Evolutionary conservation across 495 filamentous ascomycete species (phyloP).

Genomic region (Trichoderma virens): DNA sequence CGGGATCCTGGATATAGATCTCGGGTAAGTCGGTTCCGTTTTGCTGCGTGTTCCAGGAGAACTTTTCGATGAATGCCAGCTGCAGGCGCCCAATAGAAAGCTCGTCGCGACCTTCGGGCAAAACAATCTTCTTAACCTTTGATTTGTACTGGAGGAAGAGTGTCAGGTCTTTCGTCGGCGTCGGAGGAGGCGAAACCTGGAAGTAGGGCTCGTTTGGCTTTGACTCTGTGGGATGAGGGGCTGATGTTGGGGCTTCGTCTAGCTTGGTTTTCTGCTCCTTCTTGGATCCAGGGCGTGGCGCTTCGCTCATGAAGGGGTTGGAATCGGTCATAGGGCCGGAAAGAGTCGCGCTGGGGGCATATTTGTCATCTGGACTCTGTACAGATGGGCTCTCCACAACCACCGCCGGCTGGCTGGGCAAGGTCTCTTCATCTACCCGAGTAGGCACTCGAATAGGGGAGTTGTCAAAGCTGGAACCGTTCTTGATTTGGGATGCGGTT

Average conservation of each 20-base stretch:
- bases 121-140: constrained; percentile 91
- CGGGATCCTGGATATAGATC: constrained; percentile 93
- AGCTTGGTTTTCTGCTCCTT: constrained; percentile 14
- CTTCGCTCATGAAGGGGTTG: constrained; percentile 25
- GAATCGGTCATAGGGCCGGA: constrained; percentile 35
- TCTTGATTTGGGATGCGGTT: constrained; percentile 34
- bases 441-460: constrained; percentile 55
- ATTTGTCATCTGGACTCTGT: constrained; percentile 56
- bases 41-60: constrained; percentile 94
- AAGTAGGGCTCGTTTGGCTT: constrained; percentile 24
- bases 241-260: constrained; percentile 17
- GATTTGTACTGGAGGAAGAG: constrained; percentile 96
- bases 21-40: constrained; percentile 91
- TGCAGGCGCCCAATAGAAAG: constrained; percentile 82
- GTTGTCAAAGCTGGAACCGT: constrained; percentile 33
- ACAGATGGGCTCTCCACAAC: constrained; percentile 37
- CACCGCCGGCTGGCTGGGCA: constrained; percentile 30
- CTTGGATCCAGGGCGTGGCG: constrained; percentile 16
- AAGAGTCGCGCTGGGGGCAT: constrained; percentile 45
- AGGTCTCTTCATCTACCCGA: constrained; percentile 58
- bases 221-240: constrained; percentile 33
- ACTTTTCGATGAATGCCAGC: constrained; percentile 98
- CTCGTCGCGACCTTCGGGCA: constrained; percentile 73
- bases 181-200: constrained; percentile 64
- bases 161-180: constrained; percentile 74